phyloP scores from a whole-genome alignment of 2,329 filamentous ascomycete species.

The Xylariaceae sp. region DNA sequence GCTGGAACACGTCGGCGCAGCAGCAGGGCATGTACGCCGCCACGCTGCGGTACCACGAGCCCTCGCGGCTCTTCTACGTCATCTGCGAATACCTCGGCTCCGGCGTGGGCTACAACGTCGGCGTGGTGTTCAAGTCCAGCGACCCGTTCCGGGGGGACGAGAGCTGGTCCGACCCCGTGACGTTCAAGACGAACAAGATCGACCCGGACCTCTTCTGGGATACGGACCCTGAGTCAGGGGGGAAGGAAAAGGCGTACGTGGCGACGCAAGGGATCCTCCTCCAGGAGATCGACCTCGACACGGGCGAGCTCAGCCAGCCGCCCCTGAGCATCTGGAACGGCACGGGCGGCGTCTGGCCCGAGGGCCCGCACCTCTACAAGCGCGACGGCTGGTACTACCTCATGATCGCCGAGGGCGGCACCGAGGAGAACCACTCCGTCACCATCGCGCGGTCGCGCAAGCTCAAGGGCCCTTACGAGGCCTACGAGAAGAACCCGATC shows the following conservation, averaged over 20 bases:
- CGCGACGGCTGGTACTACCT: conserved; percentile 43
- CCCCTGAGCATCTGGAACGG: conserved; percentile 39
- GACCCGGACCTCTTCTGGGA: conserved; percentile 41
- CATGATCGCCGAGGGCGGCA: conserved; percentile 46
- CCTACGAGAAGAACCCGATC: conserved; percentile 39
- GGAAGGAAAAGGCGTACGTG: conserved; percentile 35
- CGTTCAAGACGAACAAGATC: conserved; percentile 30
- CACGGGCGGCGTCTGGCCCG: conserved; percentile 37
- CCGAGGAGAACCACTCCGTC: conserved; percentile 35
- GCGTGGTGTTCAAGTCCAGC: conserved; percentile 34
- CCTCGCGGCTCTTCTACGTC: conserved; percentile 30
- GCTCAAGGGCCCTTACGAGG: conserved; percentile 40
- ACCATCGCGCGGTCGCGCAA: conserved; percentile 38
- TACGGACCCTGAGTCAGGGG: no score
- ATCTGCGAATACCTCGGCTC: conserved; percentile 28
- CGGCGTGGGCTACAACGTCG: conserved; percentile 4
- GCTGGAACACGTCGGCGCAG: conserved; percentile 27
- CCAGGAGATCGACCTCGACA: conserved; percentile 31
- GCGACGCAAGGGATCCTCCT: conserved; percentile 28
- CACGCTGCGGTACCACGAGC: conserved; percentile 29
- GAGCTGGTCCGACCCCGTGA: conserved; percentile 39
- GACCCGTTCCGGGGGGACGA: conserved; percentile 34
- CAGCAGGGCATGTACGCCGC: conserved; percentile 32
- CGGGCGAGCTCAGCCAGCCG: conserved; percentile 29
- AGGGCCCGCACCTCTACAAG: conserved; percentile 42